These are phyloP conservation scores for Colletotrichum scovillei DNA, from an alignment of 2,329 filamentous ascomycete species.

Conservation along the genomic window DNA sequence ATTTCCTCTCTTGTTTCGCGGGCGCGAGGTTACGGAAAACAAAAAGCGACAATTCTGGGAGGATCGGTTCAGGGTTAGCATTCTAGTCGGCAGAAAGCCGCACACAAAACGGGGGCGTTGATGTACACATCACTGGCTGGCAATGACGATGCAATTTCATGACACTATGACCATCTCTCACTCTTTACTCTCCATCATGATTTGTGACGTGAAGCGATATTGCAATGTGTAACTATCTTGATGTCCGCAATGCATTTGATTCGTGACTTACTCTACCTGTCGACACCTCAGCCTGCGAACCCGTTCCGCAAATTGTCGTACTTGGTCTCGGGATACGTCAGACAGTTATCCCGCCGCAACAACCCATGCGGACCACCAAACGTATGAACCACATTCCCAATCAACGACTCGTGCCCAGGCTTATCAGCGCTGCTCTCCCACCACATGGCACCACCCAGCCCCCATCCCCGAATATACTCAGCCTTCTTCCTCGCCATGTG, in stretches of 20 bases:
- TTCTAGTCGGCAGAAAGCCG: slow-evolving; percentile 43
- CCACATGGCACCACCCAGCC: slow-evolving; percentile 95
- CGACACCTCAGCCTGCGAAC: slow-evolving; percentile 50
- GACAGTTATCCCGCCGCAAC: slow-evolving; percentile 66
- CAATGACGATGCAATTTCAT: slow-evolving; percentile 38
- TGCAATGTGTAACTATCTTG: neutral
- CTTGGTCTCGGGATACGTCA: slow-evolving; percentile 73
- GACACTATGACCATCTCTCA: slow-evolving; percentile 30
- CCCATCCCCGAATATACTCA: slow-evolving; percentile 72
- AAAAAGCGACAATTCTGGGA: slow-evolving; percentile 29
- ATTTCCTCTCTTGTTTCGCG: slow-evolving; percentile 25
- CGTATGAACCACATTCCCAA: slow-evolving; percentile 69
- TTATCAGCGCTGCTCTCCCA: slow-evolving; percentile 91
- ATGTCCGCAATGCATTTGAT: neutral
- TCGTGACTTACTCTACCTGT: neutral
- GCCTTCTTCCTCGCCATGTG: slow-evolving; percentile 76
- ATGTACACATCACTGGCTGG: slow-evolving; percentile 47
- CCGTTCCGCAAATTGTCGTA: slow-evolving; percentile 76
- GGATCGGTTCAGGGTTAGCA: slow-evolving; percentile 34
- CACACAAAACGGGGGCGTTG: slow-evolving; percentile 51
- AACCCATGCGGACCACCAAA: slow-evolving; percentile 66
- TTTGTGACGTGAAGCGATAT: neutral
- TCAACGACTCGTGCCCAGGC: slow-evolving; percentile 73
- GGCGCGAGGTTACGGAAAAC: slow-evolving; percentile 20
- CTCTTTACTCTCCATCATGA: neutral